Conservation (phyloP, 2,329 filamentous ascomycete species). For the Lachnellula arida region DNA sequence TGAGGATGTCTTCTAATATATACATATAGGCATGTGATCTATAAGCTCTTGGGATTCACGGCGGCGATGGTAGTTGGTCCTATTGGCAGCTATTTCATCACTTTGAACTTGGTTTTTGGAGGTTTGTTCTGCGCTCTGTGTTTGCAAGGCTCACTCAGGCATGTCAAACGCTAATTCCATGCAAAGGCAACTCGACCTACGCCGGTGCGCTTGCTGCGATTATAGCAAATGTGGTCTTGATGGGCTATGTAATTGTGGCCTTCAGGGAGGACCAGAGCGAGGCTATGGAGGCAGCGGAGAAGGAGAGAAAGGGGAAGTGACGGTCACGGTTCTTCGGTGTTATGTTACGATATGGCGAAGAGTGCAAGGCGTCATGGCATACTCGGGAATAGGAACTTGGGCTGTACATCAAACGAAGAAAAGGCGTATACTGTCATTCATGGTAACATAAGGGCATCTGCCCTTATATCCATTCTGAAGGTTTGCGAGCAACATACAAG, state of each 20-base stretch:
- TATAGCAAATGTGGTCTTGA: conserved; percentile 84
- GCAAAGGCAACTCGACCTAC: conserved; percentile 77
- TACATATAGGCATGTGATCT: conserved; percentile 66
- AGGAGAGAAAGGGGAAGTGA: conserved; percentile 30
- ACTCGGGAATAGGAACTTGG: neutral
- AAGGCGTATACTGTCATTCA: neutral
- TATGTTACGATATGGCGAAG: neutral
- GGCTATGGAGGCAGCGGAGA: conserved; percentile 38
- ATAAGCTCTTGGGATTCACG: conserved; percentile 86
- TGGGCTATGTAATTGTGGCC: conserved; percentile 87
- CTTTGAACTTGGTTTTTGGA: conserved; percentile 69
- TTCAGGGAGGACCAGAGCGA: conserved; percentile 73
- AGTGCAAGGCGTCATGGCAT: neutral
- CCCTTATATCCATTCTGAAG: neutral
- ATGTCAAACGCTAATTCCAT: neutral
- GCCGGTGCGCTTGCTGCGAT: conserved; percentile 82
- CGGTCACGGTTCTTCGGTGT: neutral
- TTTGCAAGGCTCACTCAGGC: neutral
- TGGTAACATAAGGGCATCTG: neutral
- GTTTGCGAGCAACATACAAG: neutral
- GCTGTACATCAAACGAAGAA: neutral
- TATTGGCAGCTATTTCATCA: conserved; percentile 83
- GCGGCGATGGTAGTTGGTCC: conserved; percentile 85
- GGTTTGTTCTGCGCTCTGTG: conserved; percentile 47
- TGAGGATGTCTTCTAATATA: neutral